A percentile compares a stretch with the other conserved stretches of the same genome.
phyloP scores from a whole-genome alignment of 1,284 basidiomycete species.

The Grifola frondosa region DNA sequence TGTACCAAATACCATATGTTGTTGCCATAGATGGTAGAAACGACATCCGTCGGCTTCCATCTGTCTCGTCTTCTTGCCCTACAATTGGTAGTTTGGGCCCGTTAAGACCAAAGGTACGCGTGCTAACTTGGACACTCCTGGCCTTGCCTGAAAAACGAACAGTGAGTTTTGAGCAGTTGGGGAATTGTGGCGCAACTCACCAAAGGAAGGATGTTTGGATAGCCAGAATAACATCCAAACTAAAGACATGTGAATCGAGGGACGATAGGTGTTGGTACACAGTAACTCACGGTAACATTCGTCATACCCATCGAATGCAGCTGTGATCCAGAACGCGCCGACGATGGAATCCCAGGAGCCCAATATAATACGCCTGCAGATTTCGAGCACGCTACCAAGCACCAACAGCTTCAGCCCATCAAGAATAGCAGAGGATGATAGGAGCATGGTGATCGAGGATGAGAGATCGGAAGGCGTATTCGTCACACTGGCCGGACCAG shows the following conservation, averaged over 20 bases:
- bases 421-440: constrained; percentile 20
- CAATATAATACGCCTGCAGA: constrained; percentile 12
- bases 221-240: constrained; percentile 38
- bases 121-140: constrained; percentile 33
- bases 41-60: constrained; percentile 26
- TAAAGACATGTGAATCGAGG: constrained; percentile 5
- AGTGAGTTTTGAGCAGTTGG: neutral
- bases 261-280: neutral
- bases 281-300: constrained; percentile 22
- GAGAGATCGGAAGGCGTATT: constrained; percentile 11
- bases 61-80: constrained; percentile 19
- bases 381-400: constrained; percentile 22
- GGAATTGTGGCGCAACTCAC: constrained; percentile 18
- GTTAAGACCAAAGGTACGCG: constrained; percentile 22
- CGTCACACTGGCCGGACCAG: no score
- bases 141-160: constrained; percentile 23
- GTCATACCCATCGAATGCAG: constrained; percentile 31
- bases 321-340: constrained; percentile 22
- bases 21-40: constrained; percentile 30
- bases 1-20: constrained; percentile 34
- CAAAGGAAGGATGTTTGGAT: constrained; percentile 33
- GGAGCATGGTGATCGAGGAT: constrained; percentile 11
- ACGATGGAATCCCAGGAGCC: constrained; percentile 9
- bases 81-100: constrained; percentile 13
- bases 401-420: constrained; percentile 32